Evolutionary conservation across 2,329 filamentous ascomycete species (phyloP), one percentile per base, ranked within the genome.

Genomic region (Stachybotrys elegans): DNA sequence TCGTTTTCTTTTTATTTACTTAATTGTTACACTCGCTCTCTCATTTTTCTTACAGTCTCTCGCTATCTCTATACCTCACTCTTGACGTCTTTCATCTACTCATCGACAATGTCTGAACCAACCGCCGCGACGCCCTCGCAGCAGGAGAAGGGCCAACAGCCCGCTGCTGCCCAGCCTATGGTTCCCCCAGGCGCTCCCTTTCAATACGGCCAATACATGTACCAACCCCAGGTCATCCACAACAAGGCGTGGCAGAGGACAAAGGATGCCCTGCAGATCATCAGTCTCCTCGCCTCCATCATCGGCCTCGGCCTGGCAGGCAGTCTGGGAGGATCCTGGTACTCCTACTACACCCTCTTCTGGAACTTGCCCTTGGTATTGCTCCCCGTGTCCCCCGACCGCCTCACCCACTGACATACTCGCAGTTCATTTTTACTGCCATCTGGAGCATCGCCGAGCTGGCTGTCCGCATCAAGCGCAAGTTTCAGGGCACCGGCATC

Each of bases 391-490:
- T 16, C 22, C 12, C 7, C 36, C 14, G 16, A n/a, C 14, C 22
- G 34, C 22, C 14, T 19, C 4, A 11, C 17, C 9, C 11, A 25
- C 31, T 6, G 13, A 29, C 3, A 6, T 6, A 39, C n/a, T n/a
- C 29, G 42, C 38, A 72, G 70, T 62, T 65, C 17, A 51, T 55
- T 19, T 22, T 61, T 2, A 59, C 64, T 9, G 32, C 69, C 6
- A 2, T 69, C 32, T 71, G 70, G 65, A 63, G 63, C 25, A 27
- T 57, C 1, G 52, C 62, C 22, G 70, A 74, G 36, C 49, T 70
- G 39, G 52, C 71, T 43, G 65, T 59, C 21, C 58, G 66, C 16
- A 56, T 51, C 27, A 44, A 56, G 14, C 65, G 65, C 29, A 60
- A 56, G 6, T 57, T 53, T 40, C 54, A 59, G 20, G 49, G 38